phyloP scores from a whole-genome alignment of 306 rosid species.

The Lupinus albus region DNA sequence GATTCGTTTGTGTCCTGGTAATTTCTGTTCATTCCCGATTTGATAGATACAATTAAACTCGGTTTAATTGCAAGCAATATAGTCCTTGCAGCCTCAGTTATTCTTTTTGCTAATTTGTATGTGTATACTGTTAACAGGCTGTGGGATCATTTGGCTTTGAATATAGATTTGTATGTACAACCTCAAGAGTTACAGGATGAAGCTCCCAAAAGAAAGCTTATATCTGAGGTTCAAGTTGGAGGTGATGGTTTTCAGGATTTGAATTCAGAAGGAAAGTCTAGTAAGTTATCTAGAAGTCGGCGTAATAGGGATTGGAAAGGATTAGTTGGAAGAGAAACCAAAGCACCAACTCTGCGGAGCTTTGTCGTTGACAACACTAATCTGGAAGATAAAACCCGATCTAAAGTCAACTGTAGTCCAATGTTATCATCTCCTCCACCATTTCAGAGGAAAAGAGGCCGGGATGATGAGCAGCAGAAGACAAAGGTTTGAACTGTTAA shows the following conservation, averaged over 20 bases:
- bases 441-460: slow-evolving; percentile 58
- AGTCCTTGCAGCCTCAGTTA: not conserved
- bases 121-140: slow-evolving; percentile 57
- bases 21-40: slow-evolving; percentile 37
- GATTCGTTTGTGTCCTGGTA: slow-evolving; percentile 94
- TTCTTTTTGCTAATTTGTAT: slow-evolving; percentile 24
- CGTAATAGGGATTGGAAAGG: slow-evolving; percentile 88
- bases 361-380: slow-evolving; percentile 54
- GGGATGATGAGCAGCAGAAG: slow-evolving; percentile 50
- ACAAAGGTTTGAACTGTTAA: slow-evolving; percentile 53
- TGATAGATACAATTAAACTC: slow-evolving; percentile 21
- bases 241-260: slow-evolving; percentile 45
- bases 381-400: slow-evolving; percentile 47
- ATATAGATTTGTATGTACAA: slow-evolving; percentile 60
- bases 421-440: slow-evolving; percentile 52
- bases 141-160: slow-evolving; percentile 87
- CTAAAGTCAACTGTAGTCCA: slow-evolving; percentile 42
- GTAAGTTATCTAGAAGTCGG: slow-evolving; percentile 57
- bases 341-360: slow-evolving; percentile 66
- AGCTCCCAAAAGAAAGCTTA: slow-evolving; percentile 49
- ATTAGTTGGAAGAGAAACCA: slow-evolving; percentile 57
- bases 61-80: slow-evolving; percentile 25
- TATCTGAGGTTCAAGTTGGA: slow-evolving; percentile 49
- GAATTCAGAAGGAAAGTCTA: slow-evolving; percentile 57
- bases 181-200: slow-evolving; percentile 56